phyloP scores from a whole-genome alignment of 1,139 yeast species.

The Pneumocystis canis region DNA sequence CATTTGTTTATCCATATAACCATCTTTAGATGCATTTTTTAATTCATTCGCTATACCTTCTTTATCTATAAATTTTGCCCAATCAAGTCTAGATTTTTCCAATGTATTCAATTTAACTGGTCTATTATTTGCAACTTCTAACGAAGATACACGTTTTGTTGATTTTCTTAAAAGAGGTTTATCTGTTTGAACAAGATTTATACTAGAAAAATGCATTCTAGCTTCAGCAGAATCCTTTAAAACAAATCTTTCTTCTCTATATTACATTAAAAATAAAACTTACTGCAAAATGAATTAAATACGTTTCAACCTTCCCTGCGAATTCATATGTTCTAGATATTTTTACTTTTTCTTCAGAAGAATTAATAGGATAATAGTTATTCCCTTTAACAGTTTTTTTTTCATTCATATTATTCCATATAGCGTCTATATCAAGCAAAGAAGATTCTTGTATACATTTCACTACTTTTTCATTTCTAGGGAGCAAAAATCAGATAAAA shows the following conservation, averaged over 20 bases:
- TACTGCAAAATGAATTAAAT: slow-evolving; percentile 57
- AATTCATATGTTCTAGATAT: slow-evolving; percentile 70
- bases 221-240: slow-evolving; percentile 11
- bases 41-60: slow-evolving; percentile 75
- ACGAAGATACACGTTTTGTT: slow-evolving; percentile 37
- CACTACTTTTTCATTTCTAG: slow-evolving; percentile 30
- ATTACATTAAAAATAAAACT: slow-evolving; percentile 78
- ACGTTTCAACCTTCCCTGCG: slow-evolving; percentile 74
- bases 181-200: slow-evolving; percentile 19
- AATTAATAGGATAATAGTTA: slow-evolving; percentile 14
- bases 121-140: slow-evolving; percentile 53
- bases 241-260: slow-evolving; percentile 18
- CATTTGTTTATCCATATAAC: slow-evolving; percentile 82
- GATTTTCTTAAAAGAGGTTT: slow-evolving; percentile 26
- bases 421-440: slow-evolving; percentile 33
- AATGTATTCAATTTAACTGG: slow-evolving; percentile 69
- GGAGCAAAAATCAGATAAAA: slow-evolving; percentile 46
- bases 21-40: slow-evolving; percentile 57
- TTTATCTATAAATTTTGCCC: slow-evolving; percentile 89
- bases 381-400: slow-evolving; percentile 14
- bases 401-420: slow-evolving; percentile 38
- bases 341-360: slow-evolving; percentile 37
- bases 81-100: slow-evolving; percentile 83
- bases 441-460: slow-evolving; percentile 17
- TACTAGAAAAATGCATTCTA: slow-evolving; percentile 10